phyloP scores from a whole-genome alignment of 2,329 filamentous ascomycete species.

The Colletotrichum nymphaeae region DNA sequence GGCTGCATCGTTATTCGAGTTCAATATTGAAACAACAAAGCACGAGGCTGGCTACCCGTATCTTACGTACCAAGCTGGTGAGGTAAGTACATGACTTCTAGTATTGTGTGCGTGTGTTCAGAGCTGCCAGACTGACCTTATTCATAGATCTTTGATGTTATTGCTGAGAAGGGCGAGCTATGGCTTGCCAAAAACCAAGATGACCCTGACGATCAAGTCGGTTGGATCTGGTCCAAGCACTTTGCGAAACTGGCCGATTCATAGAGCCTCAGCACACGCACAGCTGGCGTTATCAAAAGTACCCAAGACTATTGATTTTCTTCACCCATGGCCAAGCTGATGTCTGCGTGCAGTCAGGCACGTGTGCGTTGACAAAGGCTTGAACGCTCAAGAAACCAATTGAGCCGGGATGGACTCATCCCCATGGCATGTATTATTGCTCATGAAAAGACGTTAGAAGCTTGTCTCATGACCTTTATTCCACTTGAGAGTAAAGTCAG shows the following conservation, averaged over 20 bases:
- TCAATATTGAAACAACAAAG: slow-evolving; percentile 93
- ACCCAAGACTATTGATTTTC: slow-evolving; percentile 6
- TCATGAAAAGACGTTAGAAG: neutral
- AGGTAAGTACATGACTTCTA: slow-evolving; percentile 64
- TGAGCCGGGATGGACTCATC: slow-evolving; percentile 6
- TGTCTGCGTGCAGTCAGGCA: slow-evolving; percentile 29
- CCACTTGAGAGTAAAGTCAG: neutral
- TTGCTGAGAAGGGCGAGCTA: slow-evolving; percentile 95
- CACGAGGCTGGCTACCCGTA: slow-evolving; percentile 96
- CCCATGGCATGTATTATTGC: slow-evolving; percentile 17
- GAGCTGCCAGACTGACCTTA: slow-evolving; percentile 13
- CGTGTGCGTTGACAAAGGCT: slow-evolving; percentile 17
- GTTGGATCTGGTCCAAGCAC: slow-evolving; percentile 99
- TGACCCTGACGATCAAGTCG: slow-evolving; percentile 80
- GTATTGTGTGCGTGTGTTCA: slow-evolving; percentile 9
- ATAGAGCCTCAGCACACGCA: slow-evolving; percentile 38
- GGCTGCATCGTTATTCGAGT: slow-evolving; percentile 94
- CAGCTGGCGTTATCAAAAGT: slow-evolving; percentile 26
- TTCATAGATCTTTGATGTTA: slow-evolving; percentile 82
- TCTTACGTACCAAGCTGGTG: slow-evolving; percentile 92
- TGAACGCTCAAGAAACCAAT: neutral
- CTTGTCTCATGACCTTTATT: neutral
- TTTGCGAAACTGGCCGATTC: slow-evolving; percentile 78
- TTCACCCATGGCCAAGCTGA: neutral
- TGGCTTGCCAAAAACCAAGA: slow-evolving; percentile 99